Evolutionary conservation across 1,284 basidiomycete genomes (phyloP), one percentile per base, ranked within the genome.

Genomic region (Ceratobasidium sp.): DNA sequence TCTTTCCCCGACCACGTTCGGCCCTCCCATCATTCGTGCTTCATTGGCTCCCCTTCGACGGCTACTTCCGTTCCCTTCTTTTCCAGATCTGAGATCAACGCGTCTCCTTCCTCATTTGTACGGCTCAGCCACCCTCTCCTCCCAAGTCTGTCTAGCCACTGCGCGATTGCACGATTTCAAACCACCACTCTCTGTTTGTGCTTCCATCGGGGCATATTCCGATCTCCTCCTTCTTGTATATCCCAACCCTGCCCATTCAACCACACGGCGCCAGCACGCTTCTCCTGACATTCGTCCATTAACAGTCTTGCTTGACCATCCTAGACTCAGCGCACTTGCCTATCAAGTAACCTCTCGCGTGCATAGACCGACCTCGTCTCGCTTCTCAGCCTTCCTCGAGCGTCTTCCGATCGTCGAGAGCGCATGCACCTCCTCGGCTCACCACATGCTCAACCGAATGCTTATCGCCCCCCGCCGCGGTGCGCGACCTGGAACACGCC

Each of bases 331-430:
- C n/a, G n/a, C 11, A 43, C 57, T 23, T 58, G 57, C 57, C 57
- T 41, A 58, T 58, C 57, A 58, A 23, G 21, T 28, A 30, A 14
- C 54, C 28, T 11, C 21, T 14, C 35, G 57, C 28, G 32, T 57
- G 54, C 57, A 58, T 58, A 58, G 35, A 58, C 38, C 57, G 57
- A 58, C 57, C 57, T 58, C 57, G 57, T 32, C 57, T 58, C 57
- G 57, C 57, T 58, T 58, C 57, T 21, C 21, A 5, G 18, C n/a
- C 57, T 58, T 58, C 57, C 38, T 23, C 35, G 21, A 18, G n/a
- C 14, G 13, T 16, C 57, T 55, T 55, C 54, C 35, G 57, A 57
- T 57, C 54, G 30, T 35, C 54, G 13, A 57, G 13, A 57, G 54
- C 57, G 57, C 57, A 58, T 58, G 57, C 21, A 41, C 21, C 57